Evolutionary conservation across 306 rosid genomes (phyloP), one percentile per base, ranked within the genome.

Genomic region (Vicia villosa): DNA sequence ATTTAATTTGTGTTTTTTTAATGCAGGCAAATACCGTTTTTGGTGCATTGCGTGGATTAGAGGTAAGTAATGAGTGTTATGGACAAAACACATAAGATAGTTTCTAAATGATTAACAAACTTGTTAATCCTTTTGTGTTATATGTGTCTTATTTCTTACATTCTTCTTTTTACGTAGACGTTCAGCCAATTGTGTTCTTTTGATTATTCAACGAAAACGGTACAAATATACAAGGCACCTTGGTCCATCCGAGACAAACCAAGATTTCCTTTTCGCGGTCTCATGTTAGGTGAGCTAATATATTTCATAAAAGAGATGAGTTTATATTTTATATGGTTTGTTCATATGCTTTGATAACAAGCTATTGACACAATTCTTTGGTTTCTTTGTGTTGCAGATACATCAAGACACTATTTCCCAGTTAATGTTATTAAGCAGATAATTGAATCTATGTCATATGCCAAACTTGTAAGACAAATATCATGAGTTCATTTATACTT

Each of bases 121-220:
- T 49, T 66, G 10, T 50, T 17, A 59, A 62, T 42, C 45, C 68
- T 30, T 72, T 66, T 10, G 32, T 28, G 50, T 51, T 72, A 42
- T 62, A 55, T 43, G 28, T 37, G 50, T 62, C 36, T 36, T 11
- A 52, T 54, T 71, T 50, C 37, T 55, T 75, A 79, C 5, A 63
- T 66, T 58, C 66, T 36, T 67, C 28, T 11, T 66, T 78, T 51
- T 79, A 67, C 62, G 72, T 81, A 94, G 99, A 94, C 97, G 34
- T 94, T 94, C 95, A 94, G 99, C 72, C 99, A 94, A 78, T 78
- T 91, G 76, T 94, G 97, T 74, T 52, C 87, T 24, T 91, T 91
- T 74, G 90, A 94, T 81, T 94, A 87, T 60, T 81, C 77, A 32
- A 83, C 84, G 43, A 94, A 91, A 79, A 80, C 73, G 38, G 86